These are phyloP conservation scores for Acidiella bohemica DNA, from an alignment of 495 filamentous ascomycete species.

Conservation along the genomic window DNA sequence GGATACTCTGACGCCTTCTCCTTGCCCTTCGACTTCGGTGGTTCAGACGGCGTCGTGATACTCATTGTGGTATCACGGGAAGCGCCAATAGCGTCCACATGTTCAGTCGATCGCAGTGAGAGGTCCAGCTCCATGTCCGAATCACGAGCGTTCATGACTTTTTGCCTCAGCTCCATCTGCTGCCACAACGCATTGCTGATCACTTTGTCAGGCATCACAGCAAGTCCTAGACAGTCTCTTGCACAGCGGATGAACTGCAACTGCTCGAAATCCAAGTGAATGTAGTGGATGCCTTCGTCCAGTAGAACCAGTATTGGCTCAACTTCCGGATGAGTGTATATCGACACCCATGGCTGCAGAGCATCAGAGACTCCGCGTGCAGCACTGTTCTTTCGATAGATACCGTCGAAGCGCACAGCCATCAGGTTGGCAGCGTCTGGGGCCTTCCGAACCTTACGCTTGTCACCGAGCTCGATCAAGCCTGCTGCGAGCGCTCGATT, in stretches of 20 bases:
- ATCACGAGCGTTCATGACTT: conserved; percentile 41
- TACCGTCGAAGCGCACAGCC: conserved; percentile 35
- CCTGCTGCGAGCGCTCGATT: conserved; percentile 32
- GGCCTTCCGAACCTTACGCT: conserved; percentile 27
- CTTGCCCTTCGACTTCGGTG: conserved; percentile 30
- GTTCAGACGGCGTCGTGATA: conserved; percentile 13
- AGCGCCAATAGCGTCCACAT: conserved; percentile 10
- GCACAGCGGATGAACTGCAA: conserved; percentile 40
- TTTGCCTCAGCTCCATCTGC: conserved; percentile 41
- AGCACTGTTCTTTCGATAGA: conserved; percentile 33
- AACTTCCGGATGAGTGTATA: conserved; percentile 39
- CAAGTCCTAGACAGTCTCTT: conserved; percentile 40
- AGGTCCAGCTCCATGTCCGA: conserved; percentile 36
- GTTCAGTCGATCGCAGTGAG: conserved; percentile 12
- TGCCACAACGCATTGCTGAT: conserved; percentile 44
- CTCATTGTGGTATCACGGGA: conserved; percentile 20
- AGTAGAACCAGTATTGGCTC: conserved; percentile 43
- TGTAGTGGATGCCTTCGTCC: conserved; percentile 47
- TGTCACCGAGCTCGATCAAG: conserved; percentile 26
- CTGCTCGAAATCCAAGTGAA: conserved; percentile 48
- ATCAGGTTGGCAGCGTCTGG: conserved; percentile 31
- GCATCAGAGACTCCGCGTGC: conserved; percentile 29
- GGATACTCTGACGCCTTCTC: background rate
- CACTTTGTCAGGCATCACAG: conserved; percentile 39
- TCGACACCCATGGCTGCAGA: conserved; percentile 32